phyloP scores from a whole-genome alignment of 371 early-diverging fungal species.

The Chytridiales sp. region DNA sequence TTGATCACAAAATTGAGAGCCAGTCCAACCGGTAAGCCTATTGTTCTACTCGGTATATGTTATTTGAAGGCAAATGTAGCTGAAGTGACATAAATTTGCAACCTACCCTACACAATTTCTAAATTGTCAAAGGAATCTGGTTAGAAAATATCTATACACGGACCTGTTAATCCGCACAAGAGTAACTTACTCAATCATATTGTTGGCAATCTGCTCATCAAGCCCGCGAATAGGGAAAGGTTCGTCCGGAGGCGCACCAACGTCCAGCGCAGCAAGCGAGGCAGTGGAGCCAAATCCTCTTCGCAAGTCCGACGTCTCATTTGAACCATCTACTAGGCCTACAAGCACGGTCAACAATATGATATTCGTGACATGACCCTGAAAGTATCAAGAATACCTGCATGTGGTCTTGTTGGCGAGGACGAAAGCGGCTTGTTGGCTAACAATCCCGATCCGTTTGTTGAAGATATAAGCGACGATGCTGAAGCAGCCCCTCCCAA shows the following conservation, averaged over 20 bases:
- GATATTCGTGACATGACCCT: too few relatives aligned
- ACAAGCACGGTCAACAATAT: too few relatives aligned
- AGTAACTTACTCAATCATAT: slow-evolving; percentile 58
- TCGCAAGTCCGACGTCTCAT: slow-evolving; percentile 12
- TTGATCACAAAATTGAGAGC: slow-evolving; percentile 68
- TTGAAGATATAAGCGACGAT: too few relatives aligned
- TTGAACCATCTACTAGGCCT: too few relatives aligned
- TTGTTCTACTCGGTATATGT: slow-evolving; percentile 40
- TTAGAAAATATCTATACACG: neutral
- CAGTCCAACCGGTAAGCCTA: slow-evolving; percentile 66
- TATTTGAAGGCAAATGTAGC: neutral
- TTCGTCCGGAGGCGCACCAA: slow-evolving; percentile 13
- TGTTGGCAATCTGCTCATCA: slow-evolving; percentile 61
- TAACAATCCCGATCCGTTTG: too few relatives aligned
- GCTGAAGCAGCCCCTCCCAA: neutral
- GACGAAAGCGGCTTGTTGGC: slow-evolving; percentile 33
- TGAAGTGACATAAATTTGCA: neutral
- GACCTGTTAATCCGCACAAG: slow-evolving; percentile 29
- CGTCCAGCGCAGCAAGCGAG: slow-evolving; percentile 27
- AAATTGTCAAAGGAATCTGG: neutral
- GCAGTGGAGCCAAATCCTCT: slow-evolving; percentile 33
- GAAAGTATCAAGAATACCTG: too few relatives aligned
- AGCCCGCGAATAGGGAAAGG: slow-evolving; percentile 57
- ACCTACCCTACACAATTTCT: slow-evolving; percentile 55
- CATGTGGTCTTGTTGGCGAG: too few relatives aligned